These are phyloP conservation scores for Penicillium palitans DNA, from an alignment of 2,329 filamentous ascomycete genomes.

Conservation along the genomic window DNA sequence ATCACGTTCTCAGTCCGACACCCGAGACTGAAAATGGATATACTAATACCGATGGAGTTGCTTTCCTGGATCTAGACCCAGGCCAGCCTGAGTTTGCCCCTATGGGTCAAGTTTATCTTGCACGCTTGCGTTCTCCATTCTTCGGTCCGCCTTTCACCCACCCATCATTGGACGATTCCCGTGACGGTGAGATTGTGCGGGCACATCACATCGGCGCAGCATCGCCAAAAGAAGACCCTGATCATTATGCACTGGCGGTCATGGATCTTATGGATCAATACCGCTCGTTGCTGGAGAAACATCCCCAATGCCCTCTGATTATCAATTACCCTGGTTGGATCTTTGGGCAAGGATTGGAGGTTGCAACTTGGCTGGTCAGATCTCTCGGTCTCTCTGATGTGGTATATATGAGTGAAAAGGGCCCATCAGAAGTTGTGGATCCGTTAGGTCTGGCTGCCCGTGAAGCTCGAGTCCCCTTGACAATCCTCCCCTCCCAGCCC, in stretches of 20 bases:
- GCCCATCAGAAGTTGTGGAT: slow-evolving; percentile 45
- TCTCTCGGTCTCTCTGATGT: slow-evolving; percentile 52
- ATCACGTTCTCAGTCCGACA: slow-evolving; percentile 52
- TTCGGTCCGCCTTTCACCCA: slow-evolving; percentile 60
- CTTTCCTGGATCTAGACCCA: slow-evolving; percentile 61
- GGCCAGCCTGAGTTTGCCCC: slow-evolving; percentile 60
- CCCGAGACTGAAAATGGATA: slow-evolving; percentile 34
- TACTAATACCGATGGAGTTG: slow-evolving; percentile 44
- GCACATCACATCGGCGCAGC: slow-evolving; percentile 56
- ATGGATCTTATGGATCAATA: slow-evolving; percentile 55
- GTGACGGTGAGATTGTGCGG: slow-evolving; percentile 45
- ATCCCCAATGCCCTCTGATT: slow-evolving; percentile 52
- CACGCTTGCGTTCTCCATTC: slow-evolving; percentile 52
- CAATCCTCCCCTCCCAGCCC: slow-evolving; percentile 49
- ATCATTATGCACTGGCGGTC: slow-evolving; percentile 56
- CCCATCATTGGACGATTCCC: slow-evolving; percentile 39
- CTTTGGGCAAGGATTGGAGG: slow-evolving; percentile 52
- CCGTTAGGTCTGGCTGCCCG: slow-evolving; percentile 44
- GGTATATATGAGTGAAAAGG: slow-evolving; percentile 55
- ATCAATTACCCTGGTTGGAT: slow-evolving; percentile 61
- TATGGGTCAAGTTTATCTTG: slow-evolving; percentile 60
- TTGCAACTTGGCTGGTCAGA: slow-evolving; percentile 50
- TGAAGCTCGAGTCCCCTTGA: slow-evolving; percentile 40
- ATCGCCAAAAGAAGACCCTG: slow-evolving; percentile 57
- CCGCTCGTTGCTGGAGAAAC: slow-evolving; percentile 40